Evolutionary conservation across 1,139 yeast species (phyloP).

Genomic region (Ogataea hybrid): DNA sequence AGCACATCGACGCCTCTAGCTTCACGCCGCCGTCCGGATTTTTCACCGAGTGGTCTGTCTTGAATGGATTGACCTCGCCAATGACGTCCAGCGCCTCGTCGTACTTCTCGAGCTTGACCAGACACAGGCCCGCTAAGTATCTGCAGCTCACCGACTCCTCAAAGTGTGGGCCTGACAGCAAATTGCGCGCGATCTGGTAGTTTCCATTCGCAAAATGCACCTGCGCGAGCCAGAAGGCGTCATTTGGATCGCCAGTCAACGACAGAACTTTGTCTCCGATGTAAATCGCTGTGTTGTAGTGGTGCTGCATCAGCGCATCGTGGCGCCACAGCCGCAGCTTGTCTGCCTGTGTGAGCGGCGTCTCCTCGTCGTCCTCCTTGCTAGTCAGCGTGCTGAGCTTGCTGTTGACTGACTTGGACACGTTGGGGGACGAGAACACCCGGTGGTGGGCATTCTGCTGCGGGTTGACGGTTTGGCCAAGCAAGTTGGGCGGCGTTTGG

Average conservation of each 20-base stretch:
- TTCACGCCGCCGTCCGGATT: slow-evolving; percentile 76
- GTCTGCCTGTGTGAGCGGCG: slow-evolving; percentile 76
- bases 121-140: slow-evolving; percentile 75
- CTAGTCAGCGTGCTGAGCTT: slow-evolving; percentile 11
- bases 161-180: slow-evolving; percentile 39
- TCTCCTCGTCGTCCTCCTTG: slow-evolving; percentile 20
- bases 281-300: slow-evolving; percentile 84
- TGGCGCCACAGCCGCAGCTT: slow-evolving; percentile 89
- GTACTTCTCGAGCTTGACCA: slow-evolving; percentile 72
- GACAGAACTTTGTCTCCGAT: slow-evolving; percentile 89
- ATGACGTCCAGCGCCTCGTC: slow-evolving; percentile 88
- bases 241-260: slow-evolving; percentile 80
- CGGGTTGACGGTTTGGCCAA: slow-evolving; percentile 19
- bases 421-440: slow-evolving; percentile 27
- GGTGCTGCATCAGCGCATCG: slow-evolving; percentile 91
- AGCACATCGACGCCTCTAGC: slow-evolving; percentile 85
- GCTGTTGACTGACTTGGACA: slow-evolving; percentile 23
- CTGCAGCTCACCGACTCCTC: slow-evolving; percentile 63
- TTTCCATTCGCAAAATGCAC: slow-evolving; percentile 75
- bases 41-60: slow-evolving; percentile 31
- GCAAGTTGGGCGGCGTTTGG: slow-evolving; percentile 52
- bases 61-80: slow-evolving; percentile 81
- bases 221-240: slow-evolving; percentile 96
- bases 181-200: slow-evolving; percentile 73
- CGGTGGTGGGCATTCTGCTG: slow-evolving; percentile 20